phyloP scores from a whole-genome alignment of 371 early-diverging fungal species.

The Mucor mucedo region DNA sequence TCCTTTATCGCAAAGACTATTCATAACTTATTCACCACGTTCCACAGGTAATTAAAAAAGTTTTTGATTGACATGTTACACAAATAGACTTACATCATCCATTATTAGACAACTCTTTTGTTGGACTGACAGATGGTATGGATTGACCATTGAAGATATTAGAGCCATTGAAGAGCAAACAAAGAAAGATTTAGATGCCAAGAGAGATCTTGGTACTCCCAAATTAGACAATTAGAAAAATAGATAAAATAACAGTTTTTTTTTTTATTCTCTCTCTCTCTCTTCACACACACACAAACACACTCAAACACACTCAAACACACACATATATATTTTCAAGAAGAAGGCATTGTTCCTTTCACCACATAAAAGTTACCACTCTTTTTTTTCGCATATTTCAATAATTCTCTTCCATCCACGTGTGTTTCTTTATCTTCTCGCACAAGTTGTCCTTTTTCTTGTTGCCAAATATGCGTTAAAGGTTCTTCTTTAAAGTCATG shows the following conservation, averaged over 20 bases:
- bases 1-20: constrained; percentile 50
- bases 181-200: constrained; percentile 58
- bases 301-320: not conserved
- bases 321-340: constrained; percentile 4
- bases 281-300: constrained; percentile 1
- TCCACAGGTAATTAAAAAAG: constrained; percentile 30
- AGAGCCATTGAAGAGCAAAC: constrained; percentile 67
- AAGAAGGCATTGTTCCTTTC: constrained; percentile 20
- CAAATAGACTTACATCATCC: not conserved
- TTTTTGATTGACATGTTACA: constrained; percentile 14
- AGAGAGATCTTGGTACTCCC: constrained; percentile 32
- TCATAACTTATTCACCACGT: constrained; percentile 35
- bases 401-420: constrained; percentile 28
- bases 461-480: constrained; percentile 42
- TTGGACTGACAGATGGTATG: constrained; percentile 73
- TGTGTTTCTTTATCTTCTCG: constrained; percentile 25
- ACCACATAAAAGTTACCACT: constrained; percentile 47
- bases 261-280: no score
- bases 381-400: constrained; percentile 32
- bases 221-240: not conserved
- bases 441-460: constrained; percentile 23
- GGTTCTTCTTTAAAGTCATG: constrained; percentile 30
- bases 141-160: constrained; percentile 71
- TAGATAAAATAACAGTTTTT: not conserved
- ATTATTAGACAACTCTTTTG: constrained; percentile 66